Base-by-base conservation (phyloP, 78 protist species). In the Dictyostelium citrinum region DNA sequence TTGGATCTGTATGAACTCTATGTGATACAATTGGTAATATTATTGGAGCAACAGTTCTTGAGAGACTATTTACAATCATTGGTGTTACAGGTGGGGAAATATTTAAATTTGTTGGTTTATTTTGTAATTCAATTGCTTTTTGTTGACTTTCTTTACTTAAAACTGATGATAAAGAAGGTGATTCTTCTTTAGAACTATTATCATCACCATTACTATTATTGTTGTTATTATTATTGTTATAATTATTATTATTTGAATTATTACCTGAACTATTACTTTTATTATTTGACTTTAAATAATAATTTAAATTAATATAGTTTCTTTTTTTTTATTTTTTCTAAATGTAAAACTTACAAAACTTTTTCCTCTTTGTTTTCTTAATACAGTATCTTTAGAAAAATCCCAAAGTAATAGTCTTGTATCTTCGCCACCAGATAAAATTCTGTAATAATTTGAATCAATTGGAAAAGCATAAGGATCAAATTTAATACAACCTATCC, bases 381-480 rank as follows among this genome's bases (percentile, higher is more conserved):
- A 24, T 33, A 70, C 24, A 27, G 64, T 31, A 27, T 83, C 90
- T 51, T 61, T 78, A 14, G 64, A 41, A 29, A 91, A 91, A 55
- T 91, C 95, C 95, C 95, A 91, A 12, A 91, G 72, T 17, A 82
- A 24, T 29, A 91, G 33, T 41, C 91, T 43, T 4, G 95, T 91
- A 80, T 91, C 95, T 91, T 91, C 92, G 27, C 91, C 95, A 61
- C 88, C 85, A n/a, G 91, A 67, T 10, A 84, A n/a, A 14, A 91
- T 83, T 29, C 95, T 31, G 39, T 91, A 91, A 22, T 46, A 43
- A 33, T 46, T 55, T 55, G 46, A 33, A 61, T 43, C 84, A 17
- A 24, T 17, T 17, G 55, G n/a, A 14, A 67, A 29, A 46, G 70
- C 35, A 68, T 31, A 64, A 8, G 84, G 93, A 78, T 88, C 93